Conservation (phyloP, 2,329 filamentous ascomycete genomes). For the Mycosphaerella sp. region DNA sequence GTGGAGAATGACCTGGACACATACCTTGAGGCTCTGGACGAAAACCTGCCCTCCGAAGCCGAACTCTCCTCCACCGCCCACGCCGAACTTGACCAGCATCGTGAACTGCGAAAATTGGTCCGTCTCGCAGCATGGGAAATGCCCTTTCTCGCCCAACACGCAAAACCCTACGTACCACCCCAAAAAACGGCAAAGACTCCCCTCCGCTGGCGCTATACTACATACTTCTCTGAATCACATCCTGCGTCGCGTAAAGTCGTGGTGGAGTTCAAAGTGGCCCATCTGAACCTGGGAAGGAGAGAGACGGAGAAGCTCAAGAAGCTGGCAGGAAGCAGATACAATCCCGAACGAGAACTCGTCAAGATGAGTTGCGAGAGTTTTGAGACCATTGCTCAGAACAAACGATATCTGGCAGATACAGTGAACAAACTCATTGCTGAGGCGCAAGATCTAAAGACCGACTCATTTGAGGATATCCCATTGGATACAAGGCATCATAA, state of each 20-base stretch:
- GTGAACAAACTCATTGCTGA: slow-evolving; percentile 66
- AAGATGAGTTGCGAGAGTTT: slow-evolving; percentile 84
- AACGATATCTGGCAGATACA: slow-evolving; percentile 80
- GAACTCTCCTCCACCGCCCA: slow-evolving; percentile 80
- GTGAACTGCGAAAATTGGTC: slow-evolving; percentile 83
- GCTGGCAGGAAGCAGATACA: slow-evolving; percentile 76
- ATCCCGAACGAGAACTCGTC: slow-evolving; percentile 71
- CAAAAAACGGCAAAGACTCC: slow-evolving; percentile 44
- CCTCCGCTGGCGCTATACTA: slow-evolving; percentile 92
- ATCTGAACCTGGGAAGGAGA: slow-evolving; percentile 45
- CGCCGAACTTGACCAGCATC: slow-evolving; percentile 76
- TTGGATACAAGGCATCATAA: slow-evolving; percentile 82
- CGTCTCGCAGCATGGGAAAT: slow-evolving; percentile 91
- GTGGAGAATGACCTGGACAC: slow-evolving; percentile 12
- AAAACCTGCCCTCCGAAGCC: slow-evolving; percentile 56
- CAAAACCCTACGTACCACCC: slow-evolving; percentile 72
- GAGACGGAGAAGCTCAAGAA: slow-evolving; percentile 81
- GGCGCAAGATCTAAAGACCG: slow-evolving; percentile 62
- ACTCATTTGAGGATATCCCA: slow-evolving; percentile 83
- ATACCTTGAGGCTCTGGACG: slow-evolving; percentile 13
- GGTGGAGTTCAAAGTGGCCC: slow-evolving; percentile 72
- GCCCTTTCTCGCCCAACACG: slow-evolving; percentile 74
- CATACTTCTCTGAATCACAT: slow-evolving; percentile 90
- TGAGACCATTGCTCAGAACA: slow-evolving; percentile 88
- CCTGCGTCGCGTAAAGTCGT: slow-evolving; percentile 91